Evolutionary conservation across 805 yeast species (phyloP).

Genomic region (Saturnispora galanensis): DNA sequence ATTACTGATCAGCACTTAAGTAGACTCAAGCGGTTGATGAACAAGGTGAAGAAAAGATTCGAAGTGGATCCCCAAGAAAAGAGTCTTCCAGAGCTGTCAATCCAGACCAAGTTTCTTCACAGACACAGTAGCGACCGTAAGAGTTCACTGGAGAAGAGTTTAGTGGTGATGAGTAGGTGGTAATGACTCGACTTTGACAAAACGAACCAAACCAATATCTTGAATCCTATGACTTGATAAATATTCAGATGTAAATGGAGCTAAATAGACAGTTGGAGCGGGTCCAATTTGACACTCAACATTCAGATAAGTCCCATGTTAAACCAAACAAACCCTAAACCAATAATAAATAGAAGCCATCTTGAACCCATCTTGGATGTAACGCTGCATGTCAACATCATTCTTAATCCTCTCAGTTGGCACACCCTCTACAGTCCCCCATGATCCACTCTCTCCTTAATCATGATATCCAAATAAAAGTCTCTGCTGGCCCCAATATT

Average conservation of each 20-base stretch:
- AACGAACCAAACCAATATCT: too few species aligned
- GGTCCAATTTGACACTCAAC: neutral
- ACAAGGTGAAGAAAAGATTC: conserved; percentile 14
- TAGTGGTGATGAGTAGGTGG: too few species aligned
- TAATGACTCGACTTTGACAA: too few species aligned
- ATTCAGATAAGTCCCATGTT: too few species aligned
- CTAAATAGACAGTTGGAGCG: too few species aligned
- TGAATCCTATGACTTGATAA: too few species aligned
- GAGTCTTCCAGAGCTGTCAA: conserved; percentile 3
- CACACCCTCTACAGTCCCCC: neutral
- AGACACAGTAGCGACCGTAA: conserved; percentile 17
- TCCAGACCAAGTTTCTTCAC: conserved; percentile 4
- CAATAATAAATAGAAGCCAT: too few species aligned
- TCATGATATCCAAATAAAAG: conserved; percentile 33
- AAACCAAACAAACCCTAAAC: too few species aligned
- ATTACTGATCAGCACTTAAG: conserved; percentile 1
- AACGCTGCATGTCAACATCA: too few species aligned
- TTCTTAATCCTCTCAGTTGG: too few species aligned
- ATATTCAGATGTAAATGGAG: too few species aligned
- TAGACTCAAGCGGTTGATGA: conserved; percentile 17
- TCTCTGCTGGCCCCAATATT: conserved; percentile 30
- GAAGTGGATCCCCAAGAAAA: conserved; percentile 1
- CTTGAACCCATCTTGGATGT: too few species aligned
- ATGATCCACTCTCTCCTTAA: conserved; percentile 13
- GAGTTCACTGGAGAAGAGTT: conserved; percentile 24